phyloP scores from a whole-genome alignment of 495 filamentous ascomycete species.

The Sphaerosporella brunnea region DNA sequence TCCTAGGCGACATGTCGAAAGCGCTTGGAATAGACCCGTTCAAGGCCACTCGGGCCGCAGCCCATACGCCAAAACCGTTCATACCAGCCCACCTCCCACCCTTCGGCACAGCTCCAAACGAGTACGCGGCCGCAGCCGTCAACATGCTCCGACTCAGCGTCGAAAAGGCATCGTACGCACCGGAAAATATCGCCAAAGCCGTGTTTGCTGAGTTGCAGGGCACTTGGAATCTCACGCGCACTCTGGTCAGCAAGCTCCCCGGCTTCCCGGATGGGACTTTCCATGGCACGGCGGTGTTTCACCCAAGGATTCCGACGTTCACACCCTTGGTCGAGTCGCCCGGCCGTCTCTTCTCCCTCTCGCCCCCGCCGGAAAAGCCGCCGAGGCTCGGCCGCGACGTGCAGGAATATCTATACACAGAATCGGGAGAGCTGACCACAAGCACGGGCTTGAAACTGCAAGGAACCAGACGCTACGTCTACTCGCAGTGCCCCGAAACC shows the following conservation, averaged over 20 bases:
- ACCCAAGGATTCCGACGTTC: slow-evolving; percentile 37
- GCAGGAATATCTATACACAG: slow-evolving; percentile 48
- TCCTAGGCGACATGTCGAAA: not conserved
- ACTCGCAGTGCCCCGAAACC: slow-evolving; percentile 37
- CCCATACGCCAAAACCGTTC: slow-evolving; percentile 9
- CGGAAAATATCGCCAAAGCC: slow-evolving; percentile 33
- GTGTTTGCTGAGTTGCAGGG: slow-evolving; percentile 62
- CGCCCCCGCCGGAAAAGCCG: not conserved
- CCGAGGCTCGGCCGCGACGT: slow-evolving; percentile 14
- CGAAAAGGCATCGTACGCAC: not conserved
- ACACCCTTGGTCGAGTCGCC: not conserved
- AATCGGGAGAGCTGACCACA: slow-evolving; percentile 41
- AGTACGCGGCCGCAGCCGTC: not conserved
- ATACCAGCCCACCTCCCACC: slow-evolving; percentile 17
- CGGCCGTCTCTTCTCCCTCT: not conserved
- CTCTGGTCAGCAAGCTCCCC: slow-evolving; percentile 30
- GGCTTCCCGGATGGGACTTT: slow-evolving; percentile 43
- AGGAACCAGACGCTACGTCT: slow-evolving; percentile 31
- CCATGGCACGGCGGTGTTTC: slow-evolving; percentile 43
- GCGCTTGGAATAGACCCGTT: not conserved
- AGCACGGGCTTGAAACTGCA: slow-evolving; percentile 25
- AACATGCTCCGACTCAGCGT: not conserved
- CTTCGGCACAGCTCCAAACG: not conserved
- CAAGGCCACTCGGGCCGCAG: not conserved
- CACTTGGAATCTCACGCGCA: slow-evolving; percentile 43